Conservation (phyloP, 2,329 filamentous ascomycete species). For the Fusarium xylarioides region DNA sequence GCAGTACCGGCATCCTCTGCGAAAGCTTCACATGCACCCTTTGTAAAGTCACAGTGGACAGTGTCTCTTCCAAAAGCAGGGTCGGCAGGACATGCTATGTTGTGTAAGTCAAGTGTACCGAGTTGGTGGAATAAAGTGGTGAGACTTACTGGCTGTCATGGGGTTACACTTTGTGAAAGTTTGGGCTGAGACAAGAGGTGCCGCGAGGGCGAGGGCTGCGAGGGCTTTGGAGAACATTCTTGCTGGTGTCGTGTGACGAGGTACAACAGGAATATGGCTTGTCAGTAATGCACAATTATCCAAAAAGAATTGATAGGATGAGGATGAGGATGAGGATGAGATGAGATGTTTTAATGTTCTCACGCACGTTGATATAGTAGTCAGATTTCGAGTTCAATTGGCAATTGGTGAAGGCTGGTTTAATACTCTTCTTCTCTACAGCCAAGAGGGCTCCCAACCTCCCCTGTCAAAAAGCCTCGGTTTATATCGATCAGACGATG, state of each 20-base stretch:
- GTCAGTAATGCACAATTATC: constrained; percentile 6
- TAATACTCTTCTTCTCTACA: not conserved
- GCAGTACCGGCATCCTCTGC: constrained; percentile 36
- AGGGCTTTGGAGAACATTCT: constrained; percentile 33
- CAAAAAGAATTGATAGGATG: not conserved
- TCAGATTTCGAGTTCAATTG: not conserved
- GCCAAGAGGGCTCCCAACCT: not conserved
- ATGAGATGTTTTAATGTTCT: not conserved
- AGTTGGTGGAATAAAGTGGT: not conserved
- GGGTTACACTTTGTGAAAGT: constrained; percentile 37
- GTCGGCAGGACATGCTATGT: constrained; percentile 66
- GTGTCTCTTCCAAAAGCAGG: constrained; percentile 71
- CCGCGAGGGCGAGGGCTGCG: constrained; percentile 27
- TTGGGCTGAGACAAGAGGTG: constrained; percentile 35
- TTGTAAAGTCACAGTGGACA: constrained; percentile 70
- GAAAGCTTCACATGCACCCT: constrained; percentile 59
- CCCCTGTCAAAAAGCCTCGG: constrained; percentile 27
- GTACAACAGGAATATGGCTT: not conserved
- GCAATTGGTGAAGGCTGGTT: constrained; percentile 19
- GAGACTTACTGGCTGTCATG: constrained; percentile 21
- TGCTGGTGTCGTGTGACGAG: constrained; percentile 12
- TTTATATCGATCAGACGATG: constrained; percentile 26
- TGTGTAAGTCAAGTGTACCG: not conserved
- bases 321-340: not conserved
- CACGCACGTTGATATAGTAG: constrained; percentile 20